Evolutionary conservation across 192 early-diverging fungal genomes (phyloP).

Genomic region (Rhizophlyctis rosea): DNA sequence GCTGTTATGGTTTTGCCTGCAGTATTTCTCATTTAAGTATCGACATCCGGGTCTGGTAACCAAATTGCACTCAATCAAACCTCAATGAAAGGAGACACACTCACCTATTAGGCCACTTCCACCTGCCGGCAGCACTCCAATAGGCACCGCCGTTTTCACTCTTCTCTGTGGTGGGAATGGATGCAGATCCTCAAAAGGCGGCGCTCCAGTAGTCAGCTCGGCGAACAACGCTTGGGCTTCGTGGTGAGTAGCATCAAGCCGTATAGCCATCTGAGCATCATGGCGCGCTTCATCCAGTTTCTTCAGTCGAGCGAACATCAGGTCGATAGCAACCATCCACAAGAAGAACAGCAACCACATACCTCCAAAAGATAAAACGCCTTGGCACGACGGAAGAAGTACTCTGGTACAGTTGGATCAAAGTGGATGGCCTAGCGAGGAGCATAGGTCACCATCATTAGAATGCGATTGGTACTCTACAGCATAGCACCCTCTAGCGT

Average conservation of each 20-base stretch:
- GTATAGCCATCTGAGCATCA: constrained; percentile 17
- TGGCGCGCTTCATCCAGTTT: constrained; percentile 26
- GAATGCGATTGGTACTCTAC: neutral
- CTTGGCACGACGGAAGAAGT: constrained; percentile 16
- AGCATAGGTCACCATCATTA: neutral
- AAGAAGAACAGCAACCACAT: no score
- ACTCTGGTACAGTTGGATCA: constrained; percentile 15
- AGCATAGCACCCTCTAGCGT: neutral
- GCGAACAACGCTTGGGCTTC: constrained; percentile 30
- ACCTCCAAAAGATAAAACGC: constrained; percentile 13
- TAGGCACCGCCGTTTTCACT: constrained; percentile 1
- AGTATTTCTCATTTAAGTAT: no score
- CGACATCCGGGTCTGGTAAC: no score
- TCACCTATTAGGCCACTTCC: constrained; percentile 11
- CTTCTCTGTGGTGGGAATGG: constrained; percentile 29
- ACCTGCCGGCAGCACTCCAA: constrained; percentile 9
- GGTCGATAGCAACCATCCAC: no score
- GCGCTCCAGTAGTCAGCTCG: constrained; percentile 20
- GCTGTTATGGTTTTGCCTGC: neutral
- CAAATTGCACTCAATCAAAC: no score
- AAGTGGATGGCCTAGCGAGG: constrained; percentile 26
- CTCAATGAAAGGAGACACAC: no score
- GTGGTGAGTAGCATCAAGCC: constrained; percentile 21
- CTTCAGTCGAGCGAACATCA: neutral
- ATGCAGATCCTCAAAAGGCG: constrained; percentile 3